Base-by-base conservation (phyloP, 2,329 filamentous ascomycete species). In the Fusarium mexicanum region DNA sequence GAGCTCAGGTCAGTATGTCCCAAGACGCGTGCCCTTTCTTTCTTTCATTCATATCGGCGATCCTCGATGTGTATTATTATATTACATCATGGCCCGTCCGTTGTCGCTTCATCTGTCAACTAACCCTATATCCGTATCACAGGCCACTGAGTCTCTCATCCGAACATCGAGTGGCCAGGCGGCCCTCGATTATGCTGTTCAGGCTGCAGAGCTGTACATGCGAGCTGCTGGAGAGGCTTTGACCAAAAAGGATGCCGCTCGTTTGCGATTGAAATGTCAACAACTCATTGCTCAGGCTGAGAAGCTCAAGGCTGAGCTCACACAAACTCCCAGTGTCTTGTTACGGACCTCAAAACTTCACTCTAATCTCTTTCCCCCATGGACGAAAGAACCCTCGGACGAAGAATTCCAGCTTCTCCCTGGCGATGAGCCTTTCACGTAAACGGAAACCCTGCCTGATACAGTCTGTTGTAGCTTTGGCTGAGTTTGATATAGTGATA, bases 301-400 rank as follows among this genome's bases (percentile, higher is more conserved):
- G 82, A 86, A 85, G 59, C 92, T 98, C 78, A 98, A 98, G 77
- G 64, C 69, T 2, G 66, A 75, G 41, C 59, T 80, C 46, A 67
- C 46, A 12, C 67, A 66, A 37, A 71, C 61, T 5, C 68, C 67
- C 24, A 55, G 41, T 38, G 91, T 98, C 58, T 83, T 98, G 14
- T 85, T 93, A 4, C 91, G 92, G 78, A 91, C 92, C 8, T 96
- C 95, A 9, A 92, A 91, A 63, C 87, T 99, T 26, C 94, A 98
- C 79, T 94, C 93, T 2, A 93, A 91, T 78, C 87, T 92, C 26
- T 98, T 98, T 75, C 94, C 93, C 17, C 94, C 93, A 1, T 99
- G 96, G 96, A 88, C 88, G n/a, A 83, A 82, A 5, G 85, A 90
- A 35, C 92, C 94, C 2, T 80, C 82, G 8, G 81, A 88, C 1